A percentile compares a stretch with the other conserved stretches of the same genome.
Conservation (phyloP, 805 yeast species). For the Sugiyamaella qingdaonensis region DNA sequence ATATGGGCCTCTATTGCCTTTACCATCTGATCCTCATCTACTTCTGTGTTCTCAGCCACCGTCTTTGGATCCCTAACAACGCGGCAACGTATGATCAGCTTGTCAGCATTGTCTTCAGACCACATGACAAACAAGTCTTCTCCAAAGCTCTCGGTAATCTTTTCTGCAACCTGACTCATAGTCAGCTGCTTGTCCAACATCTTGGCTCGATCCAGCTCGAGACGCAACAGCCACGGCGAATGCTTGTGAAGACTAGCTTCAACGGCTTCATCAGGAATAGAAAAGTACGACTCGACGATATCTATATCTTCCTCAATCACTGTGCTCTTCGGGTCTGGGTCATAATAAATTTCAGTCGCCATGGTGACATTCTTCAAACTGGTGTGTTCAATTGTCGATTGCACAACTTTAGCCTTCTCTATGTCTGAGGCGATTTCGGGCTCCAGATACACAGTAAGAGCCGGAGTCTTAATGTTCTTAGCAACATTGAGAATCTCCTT, state of each 20-base stretch:
- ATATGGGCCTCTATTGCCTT: conserved; percentile 93
- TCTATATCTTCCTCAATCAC: conserved; percentile 95
- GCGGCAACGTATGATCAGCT: conserved; percentile 95
- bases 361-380: conserved; percentile 91
- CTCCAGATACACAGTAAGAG: conserved; percentile 86
- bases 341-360: conserved; percentile 95
- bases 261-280: conserved; percentile 96
- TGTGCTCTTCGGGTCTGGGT: conserved; percentile 97
- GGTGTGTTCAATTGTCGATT: conserved; percentile 96
- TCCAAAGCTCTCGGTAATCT: conserved; percentile 86
- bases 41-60: conserved; percentile 87
- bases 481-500: conserved; percentile 99
- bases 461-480: conserved; percentile 98
- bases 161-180: conserved; percentile 97
- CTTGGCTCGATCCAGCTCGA: conserved; percentile 96
- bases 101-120: conserved; percentile 99
- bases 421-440: conserved; percentile 80
- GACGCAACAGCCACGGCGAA: conserved; percentile 96
- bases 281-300: conserved; percentile 94
- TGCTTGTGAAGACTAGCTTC: conserved; percentile 91
- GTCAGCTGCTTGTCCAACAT: conserved; percentile 97
- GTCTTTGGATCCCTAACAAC: conserved; percentile 95
- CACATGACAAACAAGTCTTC: conserved; percentile 96
- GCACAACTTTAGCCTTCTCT: conserved; percentile 90
- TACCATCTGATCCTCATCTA: conserved; percentile 95